Base-by-base conservation (phyloP, 2,329 filamentous ascomycete species). In the Alternaria metachromatica region DNA sequence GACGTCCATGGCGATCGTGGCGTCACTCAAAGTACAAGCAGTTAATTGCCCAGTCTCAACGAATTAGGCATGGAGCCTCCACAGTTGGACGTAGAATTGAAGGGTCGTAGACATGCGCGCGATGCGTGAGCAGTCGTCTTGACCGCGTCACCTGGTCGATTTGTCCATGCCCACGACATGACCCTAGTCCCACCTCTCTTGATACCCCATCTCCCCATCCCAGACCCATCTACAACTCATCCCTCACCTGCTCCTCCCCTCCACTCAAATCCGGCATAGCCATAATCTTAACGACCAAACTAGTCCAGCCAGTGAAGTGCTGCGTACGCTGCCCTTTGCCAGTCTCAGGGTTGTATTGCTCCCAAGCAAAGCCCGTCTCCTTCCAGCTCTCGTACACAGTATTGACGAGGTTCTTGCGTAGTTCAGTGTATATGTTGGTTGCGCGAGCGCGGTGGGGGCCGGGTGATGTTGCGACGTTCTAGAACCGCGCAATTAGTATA, bases 301-400 rank as follows among this genome's bases (percentile, higher is more conserved):
- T 97, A n/a, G 96, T 99, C 96, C 96, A 99, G 55, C 96, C 96
- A 0, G 96, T 97, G 79, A 99, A 99, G 81, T 98, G 95, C 84
- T 97, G 94, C 6, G 94, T 98, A 45, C 96, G 87, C 84, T 98
- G 95, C n/a, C 96, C 96, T 57, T 88, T 87, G 49, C 96, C 96
- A 4, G 93, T 97, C 73, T 97, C 93, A 0, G 94, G 93, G 78
- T 97, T 93, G 80, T 98, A 99, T 82, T 99, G 96, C 82, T 99
- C 96, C 95, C 95, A 99, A 0, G 95, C 96, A 78, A 98, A 98
- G 18, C 95, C 95, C 0, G 96, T 98, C 76, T 92, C 88, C 77
- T 90, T 85, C 95, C 95, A 99, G 78, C 90, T 90, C 62, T 90
- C 87, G 83, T 91, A 97, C 13, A 98, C 92, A 2, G 94, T 98